A percentile compares a stretch with the other conserved stretches of the same genome.
Evolutionary conservation across 352 stramenopile genomes (phyloP).

Genomic region (Globisporangium carolinianum): DNA sequence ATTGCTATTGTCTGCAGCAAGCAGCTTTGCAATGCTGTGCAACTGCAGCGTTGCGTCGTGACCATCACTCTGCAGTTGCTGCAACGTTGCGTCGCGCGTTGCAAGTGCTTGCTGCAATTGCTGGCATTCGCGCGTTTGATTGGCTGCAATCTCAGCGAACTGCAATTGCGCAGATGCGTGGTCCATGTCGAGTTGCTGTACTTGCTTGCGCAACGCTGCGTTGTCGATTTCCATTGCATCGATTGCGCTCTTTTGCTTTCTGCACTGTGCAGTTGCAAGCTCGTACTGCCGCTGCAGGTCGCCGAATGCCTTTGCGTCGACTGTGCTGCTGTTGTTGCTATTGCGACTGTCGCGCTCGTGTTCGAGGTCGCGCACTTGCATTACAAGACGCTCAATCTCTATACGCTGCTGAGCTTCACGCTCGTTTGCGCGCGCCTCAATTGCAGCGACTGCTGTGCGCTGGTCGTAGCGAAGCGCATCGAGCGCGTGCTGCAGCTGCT

Average conservation of each 20-base stretch:
- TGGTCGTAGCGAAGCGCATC: neutral
- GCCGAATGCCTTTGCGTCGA: slow-evolving; percentile 11
- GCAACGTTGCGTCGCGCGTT: no score
- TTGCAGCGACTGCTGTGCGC: neutral
- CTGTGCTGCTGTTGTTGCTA: slow-evolving; percentile 7
- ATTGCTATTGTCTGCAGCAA: no score
- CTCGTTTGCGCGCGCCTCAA: neutral
- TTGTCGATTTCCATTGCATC: slow-evolving; percentile 18
- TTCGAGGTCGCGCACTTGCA: slow-evolving; percentile 27
- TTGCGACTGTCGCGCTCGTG: slow-evolving; percentile 19
- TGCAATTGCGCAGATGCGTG: slow-evolving; percentile 45
- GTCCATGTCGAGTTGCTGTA: slow-evolving; percentile 51
- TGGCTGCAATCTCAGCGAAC: slow-evolving; percentile 16
- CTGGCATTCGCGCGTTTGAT: no score
- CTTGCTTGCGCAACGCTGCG: slow-evolving; percentile 22
- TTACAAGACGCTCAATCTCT: neutral
- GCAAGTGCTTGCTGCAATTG: no score
- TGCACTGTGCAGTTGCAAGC: slow-evolving; percentile 26
- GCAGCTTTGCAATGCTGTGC: no score
- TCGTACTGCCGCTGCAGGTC: slow-evolving; percentile 19
- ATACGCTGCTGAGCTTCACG: neutral
- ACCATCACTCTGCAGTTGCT: no score
- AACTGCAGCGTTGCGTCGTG: no score
- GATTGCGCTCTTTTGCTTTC: slow-evolving; percentile 27
- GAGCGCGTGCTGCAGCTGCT: slow-evolving; percentile 8